Conservation (phyloP, 345 rosid species). For the Salix dunnii region DNA sequence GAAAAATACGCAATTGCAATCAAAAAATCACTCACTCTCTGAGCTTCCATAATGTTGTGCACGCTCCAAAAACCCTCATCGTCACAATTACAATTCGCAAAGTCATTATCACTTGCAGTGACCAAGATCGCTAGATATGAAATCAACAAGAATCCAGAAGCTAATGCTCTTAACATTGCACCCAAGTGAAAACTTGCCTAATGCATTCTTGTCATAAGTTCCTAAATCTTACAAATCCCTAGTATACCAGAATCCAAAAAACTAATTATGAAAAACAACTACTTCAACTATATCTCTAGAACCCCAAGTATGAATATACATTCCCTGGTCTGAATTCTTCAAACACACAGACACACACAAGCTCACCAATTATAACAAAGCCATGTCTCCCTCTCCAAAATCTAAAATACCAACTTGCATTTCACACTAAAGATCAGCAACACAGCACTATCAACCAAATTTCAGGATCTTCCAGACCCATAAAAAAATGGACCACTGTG, state of each 20-base stretch:
- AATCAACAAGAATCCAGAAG: constrained; percentile 44
- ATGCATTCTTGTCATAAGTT: constrained; percentile 15
- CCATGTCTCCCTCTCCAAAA: constrained; percentile 11
- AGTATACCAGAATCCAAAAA: background rate
- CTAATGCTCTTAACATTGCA: constrained; percentile 65
- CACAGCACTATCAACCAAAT: background rate
- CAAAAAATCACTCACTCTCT: constrained; percentile 84
- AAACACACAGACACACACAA: background rate
- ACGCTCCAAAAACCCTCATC: constrained; percentile 74
- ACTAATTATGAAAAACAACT: background rate
- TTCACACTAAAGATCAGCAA: background rate
- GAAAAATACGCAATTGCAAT: constrained; percentile 93
- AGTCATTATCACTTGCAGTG: constrained; percentile 51
- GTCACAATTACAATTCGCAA: constrained; percentile 68
- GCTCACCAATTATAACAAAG: background rate
- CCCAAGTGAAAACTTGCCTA: constrained; percentile 21
- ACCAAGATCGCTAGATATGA: constrained; percentile 40
- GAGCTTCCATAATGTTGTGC: constrained; percentile 68
- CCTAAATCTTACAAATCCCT: background rate
- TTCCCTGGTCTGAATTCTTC: background rate
- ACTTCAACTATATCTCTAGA: background rate
- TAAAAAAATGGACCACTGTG: background rate
- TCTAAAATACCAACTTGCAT: constrained; percentile 16
- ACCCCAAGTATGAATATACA: background rate
- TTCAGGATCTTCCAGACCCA: constrained; percentile 29